Evolutionary conservation across 176 grass and related monocot species (phyloP), one percentile per base, ranked within the genome.

Genomic region (Pharus latifolius): DNA sequence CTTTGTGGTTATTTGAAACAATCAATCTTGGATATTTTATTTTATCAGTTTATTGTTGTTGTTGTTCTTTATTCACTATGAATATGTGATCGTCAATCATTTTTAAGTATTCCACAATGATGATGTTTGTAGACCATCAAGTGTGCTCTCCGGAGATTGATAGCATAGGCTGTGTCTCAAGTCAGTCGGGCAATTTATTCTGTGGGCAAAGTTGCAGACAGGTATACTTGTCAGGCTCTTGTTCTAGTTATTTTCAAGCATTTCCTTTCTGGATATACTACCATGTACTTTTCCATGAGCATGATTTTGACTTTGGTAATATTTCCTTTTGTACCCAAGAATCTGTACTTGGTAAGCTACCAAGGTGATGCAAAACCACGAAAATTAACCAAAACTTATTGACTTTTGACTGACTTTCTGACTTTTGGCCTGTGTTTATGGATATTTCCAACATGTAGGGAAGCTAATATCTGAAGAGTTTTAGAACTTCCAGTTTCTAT

Each of bases 161-260:
- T 51, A 32, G 17, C 54, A 49, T 61, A 63, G 82, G 68, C 67
- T 19, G 9, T 14, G 44, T 46, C 37, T 71, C 88, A 25, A 65
- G 45, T 54, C 50, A 70, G 63, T 59, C 46, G 57, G 68, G 15
- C 58, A 80, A 69, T 87, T 72, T 79, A 35, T 96, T 96, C 77
- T 96, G 92, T 79, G 75, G 76, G 51, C 72, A 84, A 71, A 91
- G 82, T 83, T 99, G 95, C 78, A 86, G 72, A 86, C 73, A 85
- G 90, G 95, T 99, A 60, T 52, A 51, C 52, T 73, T 35, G 6
- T 56, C n/a, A 31, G 15, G 50, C 31, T 65, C 43, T 27, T 17
- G 14, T 59, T 80, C 29, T 44, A 58, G 52, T 63, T 71, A 24
- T 30, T n/a, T 52, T 40, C 58, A 33, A 62, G 24, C 37, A 30